phyloP scores from a whole-genome alignment of 371 early-diverging fungal species.

The Mortierella sp. region DNA sequence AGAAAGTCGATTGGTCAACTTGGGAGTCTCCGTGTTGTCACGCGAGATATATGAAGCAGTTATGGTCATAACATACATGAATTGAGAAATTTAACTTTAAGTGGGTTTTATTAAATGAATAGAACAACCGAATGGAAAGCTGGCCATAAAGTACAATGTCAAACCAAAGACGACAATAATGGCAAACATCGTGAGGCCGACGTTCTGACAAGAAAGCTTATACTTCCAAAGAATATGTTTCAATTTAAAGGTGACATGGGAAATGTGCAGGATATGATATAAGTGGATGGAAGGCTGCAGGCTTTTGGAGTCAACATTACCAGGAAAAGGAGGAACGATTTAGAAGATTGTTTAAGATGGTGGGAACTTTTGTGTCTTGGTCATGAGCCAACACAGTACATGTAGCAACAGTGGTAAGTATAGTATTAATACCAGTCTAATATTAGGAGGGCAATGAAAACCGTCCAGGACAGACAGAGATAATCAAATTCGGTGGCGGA shows the following conservation, averaged over 20 bases:
- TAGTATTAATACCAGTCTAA: not conserved
- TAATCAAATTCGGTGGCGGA: not conserved
- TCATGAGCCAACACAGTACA: not conserved
- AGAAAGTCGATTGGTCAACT: slow-evolving; percentile 65
- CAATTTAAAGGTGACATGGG: slow-evolving; percentile 8
- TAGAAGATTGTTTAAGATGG: not conserved
- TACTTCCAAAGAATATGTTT: slow-evolving; percentile 33
- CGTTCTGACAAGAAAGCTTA: slow-evolving; percentile 35
- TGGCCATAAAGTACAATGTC: slow-evolving; percentile 55
- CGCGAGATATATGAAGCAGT: slow-evolving; percentile 69
- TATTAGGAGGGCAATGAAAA: not conserved
- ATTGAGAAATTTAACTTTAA: not conserved
- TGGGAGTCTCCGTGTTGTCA: slow-evolving; percentile 56
- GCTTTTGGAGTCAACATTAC: not conserved
- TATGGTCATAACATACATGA: slow-evolving; percentile 71
- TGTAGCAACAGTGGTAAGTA: not conserved
- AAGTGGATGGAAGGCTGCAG: not conserved
- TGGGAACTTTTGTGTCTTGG: not conserved
- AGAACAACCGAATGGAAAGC: not conserved
- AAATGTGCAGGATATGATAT: not conserved
- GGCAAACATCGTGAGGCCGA: slow-evolving; percentile 19
- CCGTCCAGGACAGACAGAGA: slow-evolving; percentile 1
- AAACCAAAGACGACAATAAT: slow-evolving; percentile 31
- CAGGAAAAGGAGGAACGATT: not conserved
- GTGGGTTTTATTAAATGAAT: not conserved